These are phyloP conservation scores for Camelina hispida DNA, from an alignment of 345 rosid species.

Conservation along the genomic window DNA sequence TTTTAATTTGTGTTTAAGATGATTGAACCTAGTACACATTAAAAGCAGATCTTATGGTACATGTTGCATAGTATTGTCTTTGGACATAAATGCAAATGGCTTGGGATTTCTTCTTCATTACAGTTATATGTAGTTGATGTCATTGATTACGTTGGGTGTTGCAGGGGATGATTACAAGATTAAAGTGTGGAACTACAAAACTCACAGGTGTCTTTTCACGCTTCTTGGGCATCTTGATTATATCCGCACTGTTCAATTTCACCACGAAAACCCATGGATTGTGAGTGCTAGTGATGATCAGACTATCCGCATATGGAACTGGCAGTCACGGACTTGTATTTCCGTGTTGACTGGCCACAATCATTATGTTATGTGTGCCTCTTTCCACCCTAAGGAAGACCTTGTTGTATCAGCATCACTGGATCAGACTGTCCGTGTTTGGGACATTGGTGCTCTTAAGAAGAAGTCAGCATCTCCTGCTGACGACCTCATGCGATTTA, in stretches of 20 bases:
- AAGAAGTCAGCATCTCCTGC: conserved; percentile 92
- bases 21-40: neutral
- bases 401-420: conserved; percentile 95
- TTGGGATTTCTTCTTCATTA: conserved; percentile 27
- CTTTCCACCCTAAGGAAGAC: conserved; percentile 96
- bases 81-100: neutral
- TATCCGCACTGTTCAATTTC: conserved; percentile 95
- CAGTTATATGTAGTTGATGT: neutral
- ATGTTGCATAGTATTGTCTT: neutral
- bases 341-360: conserved; percentile 97
- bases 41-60: neutral
- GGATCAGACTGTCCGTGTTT: conserved; percentile 96
- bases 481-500: conserved; percentile 84
- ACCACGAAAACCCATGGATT: conserved; percentile 97
- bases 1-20: conserved; percentile 9
- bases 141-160: conserved; percentile 32
- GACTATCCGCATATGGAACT: conserved; percentile 97
- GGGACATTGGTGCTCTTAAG: conserved; percentile 93
- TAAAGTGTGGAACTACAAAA: conserved; percentile 96
- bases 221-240: conserved; percentile 98
- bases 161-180: conserved; percentile 97
- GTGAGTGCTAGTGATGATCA: conserved; percentile 99
- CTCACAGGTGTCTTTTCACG: conserved; percentile 88
- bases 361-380: conserved; percentile 99
- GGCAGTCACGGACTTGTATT: conserved; percentile 97